phyloP scores from a whole-genome alignment of 2,329 filamentous ascomycete species.

The Fragosphaeria purpurea region DNA sequence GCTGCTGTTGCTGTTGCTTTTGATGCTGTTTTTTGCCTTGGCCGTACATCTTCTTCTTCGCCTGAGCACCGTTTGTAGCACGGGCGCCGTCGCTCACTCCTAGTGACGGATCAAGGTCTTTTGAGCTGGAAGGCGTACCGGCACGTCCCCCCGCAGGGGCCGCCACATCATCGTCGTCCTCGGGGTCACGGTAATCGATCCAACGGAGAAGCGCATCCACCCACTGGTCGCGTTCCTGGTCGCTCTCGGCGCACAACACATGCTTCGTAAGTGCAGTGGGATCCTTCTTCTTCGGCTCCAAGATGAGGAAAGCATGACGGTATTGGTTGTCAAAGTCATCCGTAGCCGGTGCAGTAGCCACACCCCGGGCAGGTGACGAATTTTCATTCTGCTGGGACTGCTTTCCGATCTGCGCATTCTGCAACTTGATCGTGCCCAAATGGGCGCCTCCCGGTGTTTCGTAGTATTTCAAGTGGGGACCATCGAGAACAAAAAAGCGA shows the following conservation, averaged over 20 bases:
- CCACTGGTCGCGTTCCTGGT: conserved; percentile 86
- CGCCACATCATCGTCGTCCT: conserved; percentile 37
- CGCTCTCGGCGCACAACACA: conserved; percentile 90
- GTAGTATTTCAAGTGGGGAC: conserved; percentile 70
- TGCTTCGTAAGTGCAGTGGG: conserved; percentile 80
- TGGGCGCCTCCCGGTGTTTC: conserved; percentile 85
- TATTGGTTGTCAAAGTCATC: conserved; percentile 90
- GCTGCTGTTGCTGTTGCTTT: conserved; percentile 22
- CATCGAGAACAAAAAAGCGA: conserved; percentile 51
- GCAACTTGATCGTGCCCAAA: conserved; percentile 85
- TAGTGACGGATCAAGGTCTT: conserved; percentile 30
- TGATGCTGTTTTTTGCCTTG: conserved; percentile 34
- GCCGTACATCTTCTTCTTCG: conserved; percentile 33
- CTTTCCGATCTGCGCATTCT: conserved; percentile 86
- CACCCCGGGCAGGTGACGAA: conserved; percentile 46
- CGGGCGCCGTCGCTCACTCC: conserved; percentile 19
- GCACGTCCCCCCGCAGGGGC: neutral
- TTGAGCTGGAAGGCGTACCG: conserved; percentile 15
- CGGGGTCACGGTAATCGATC: conserved; percentile 63
- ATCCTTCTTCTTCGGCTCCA: conserved; percentile 96
- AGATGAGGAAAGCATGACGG: conserved; percentile 85
- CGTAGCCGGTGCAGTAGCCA: conserved; percentile 27
- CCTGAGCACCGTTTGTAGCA: neutral
- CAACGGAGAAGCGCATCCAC: conserved; percentile 83
- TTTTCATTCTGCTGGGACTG: conserved; percentile 61